Evolutionary conservation across 345 rosid species (phyloP).

Genomic region (Eucalyptus regnans): DNA sequence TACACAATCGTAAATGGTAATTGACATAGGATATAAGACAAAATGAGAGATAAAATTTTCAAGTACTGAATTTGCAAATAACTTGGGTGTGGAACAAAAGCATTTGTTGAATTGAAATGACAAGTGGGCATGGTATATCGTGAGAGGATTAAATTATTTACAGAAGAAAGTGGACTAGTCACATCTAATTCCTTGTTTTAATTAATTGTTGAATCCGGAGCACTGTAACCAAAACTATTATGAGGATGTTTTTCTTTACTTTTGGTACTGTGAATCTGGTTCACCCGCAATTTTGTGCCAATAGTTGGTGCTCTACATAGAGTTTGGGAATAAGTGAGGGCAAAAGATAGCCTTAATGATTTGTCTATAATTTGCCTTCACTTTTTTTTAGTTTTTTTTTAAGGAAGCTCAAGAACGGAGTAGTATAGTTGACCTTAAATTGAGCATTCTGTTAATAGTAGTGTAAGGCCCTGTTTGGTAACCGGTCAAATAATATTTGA

Average conservation of each 20-base stretch:
- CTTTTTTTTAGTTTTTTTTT: not conserved
- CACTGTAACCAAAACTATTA: not conserved
- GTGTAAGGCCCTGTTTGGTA: not conserved
- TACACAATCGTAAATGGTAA: not conserved
- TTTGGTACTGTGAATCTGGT: not conserved
- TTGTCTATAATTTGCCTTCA: not conserved
- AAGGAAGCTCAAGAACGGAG: not conserved
- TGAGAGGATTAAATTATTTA: not conserved
- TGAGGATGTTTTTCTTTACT: not conserved
- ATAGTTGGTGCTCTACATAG: not conserved
- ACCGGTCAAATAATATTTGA: too few relatives aligned
- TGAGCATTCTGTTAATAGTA: not conserved
- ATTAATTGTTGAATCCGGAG: not conserved
- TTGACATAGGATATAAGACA: not conserved
- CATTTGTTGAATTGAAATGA: not conserved
- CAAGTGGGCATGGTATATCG: not conserved
- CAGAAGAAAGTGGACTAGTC: not conserved
- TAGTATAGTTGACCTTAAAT: not conserved
- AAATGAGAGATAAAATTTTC: not conserved
- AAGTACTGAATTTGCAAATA: not conserved
- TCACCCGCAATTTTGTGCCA: not conserved
- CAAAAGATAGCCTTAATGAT: not conserved
- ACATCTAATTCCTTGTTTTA: not conserved
- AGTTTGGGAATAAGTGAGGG: not conserved
- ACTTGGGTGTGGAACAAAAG: not conserved